Evolutionary conservation across 2,329 filamentous ascomycete genomes (phyloP), one percentile per base, ranked within the genome.

Genomic region (Trichoderma simmonsii): DNA sequence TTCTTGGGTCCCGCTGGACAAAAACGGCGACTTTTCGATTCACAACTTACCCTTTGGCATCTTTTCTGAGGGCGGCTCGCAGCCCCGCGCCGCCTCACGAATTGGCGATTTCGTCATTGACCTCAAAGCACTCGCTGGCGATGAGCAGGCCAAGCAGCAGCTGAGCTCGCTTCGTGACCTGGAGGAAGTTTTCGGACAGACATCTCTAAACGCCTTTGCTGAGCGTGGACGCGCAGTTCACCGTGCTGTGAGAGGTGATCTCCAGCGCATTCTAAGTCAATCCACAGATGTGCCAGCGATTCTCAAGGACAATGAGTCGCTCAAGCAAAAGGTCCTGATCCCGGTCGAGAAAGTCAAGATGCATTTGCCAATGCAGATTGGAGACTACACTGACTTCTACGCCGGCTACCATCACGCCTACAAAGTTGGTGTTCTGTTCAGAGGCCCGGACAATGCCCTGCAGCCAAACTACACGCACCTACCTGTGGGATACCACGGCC

Each of bases 331-430:
- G 1, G 79, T 78, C 7, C 70, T 82, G 15, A 7, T 83, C 5
- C 76, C 76, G 7, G 71, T 77, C 1, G 61, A 79, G 34, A 86
- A 87, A 5, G 87, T 91, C n/a, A 86, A 84, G 73, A 91, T 87
- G 77, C 92, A 95, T 74, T 77, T 95, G 1, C 93, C 93, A 1
- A 88, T 96, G 85, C 84, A 87, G 48, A 93, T 95, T 76, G 92
- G 92, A 36, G 93, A 95, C 78, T 95, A 95, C 79, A 93, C 93
- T 2, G 93, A 96, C 79, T 96, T 95, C 82, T 96, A 93, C 78
- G 93, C 91, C 15, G 92, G 93, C 63, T 83, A 91, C 76, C 91
- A 95, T 78, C 93, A 96, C 81, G 93, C 93, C 6, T 92, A 90
- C 83, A 83, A 82, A 75, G 85, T 92, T 9, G 92, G 92, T 4